phyloP scores from a whole-genome alignment of 2,329 filamentous ascomycete genomes.

The Colletotrichum graminicola region DNA sequence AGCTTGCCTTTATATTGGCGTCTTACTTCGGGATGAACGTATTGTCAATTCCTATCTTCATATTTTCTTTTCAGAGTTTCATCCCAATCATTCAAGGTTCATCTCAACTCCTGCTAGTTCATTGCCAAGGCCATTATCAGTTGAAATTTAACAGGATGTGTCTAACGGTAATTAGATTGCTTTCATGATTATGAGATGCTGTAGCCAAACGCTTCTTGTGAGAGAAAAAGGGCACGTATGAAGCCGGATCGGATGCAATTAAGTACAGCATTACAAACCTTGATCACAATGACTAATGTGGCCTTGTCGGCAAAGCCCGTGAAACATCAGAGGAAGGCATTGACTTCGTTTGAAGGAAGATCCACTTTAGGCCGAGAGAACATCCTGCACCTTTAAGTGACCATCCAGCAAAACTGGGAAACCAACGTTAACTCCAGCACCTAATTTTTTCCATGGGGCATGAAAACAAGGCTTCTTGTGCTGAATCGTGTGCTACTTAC shows the following conservation, averaged over 20 bases:
- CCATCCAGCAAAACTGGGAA: no score
- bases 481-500: no score
- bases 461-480: no score
- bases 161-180: background rate
- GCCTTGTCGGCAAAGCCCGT: background rate
- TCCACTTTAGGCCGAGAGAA: no score
- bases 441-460: no score
- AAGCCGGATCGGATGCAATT: no score
- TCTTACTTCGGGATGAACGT: background rate
- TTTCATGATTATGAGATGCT: background rate
- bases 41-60: no score
- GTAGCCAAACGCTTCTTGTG: conserved; percentile 1
- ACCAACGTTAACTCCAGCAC: no score
- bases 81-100: background rate
- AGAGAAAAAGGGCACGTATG: background rate
- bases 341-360: background rate
- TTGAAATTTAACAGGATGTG: background rate
- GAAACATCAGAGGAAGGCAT: background rate
- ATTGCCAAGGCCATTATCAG: background rate
- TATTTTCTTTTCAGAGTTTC: no score
- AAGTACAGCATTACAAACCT: background rate
- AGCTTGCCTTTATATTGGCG: background rate
- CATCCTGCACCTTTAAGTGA: background rate
- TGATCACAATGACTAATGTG: background rate
- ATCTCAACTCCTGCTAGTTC: background rate